Base-by-base conservation (phyloP, 2,329 filamentous ascomycete species). In the Talaromyces sp. region DNA sequence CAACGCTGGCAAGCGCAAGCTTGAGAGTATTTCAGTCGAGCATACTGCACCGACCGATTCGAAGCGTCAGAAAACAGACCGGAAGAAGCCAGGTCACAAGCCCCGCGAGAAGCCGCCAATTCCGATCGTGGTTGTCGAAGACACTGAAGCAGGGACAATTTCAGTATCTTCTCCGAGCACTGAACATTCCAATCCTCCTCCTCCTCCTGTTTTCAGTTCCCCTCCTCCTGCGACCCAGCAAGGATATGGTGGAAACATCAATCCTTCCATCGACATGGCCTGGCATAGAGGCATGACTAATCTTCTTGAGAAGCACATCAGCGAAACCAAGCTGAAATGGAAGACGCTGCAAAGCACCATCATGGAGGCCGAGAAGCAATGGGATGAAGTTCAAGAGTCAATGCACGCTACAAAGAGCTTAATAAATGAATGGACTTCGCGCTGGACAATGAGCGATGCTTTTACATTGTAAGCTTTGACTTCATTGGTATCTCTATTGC, bases 1-100 rank as follows among this genome's bases (percentile, higher is more conserved):
- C 9, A 43, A 39, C n/a, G 61, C 61, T 3, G 61, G 61, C 1
- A 63, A 63, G 13, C 56, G 61, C 17, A 63, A 57, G n/a, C 25
- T 63, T 2, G 27, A 33, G 1, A 27, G 49, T 17, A 17, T 11
- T 27, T 35, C 33, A 2, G 3, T 35, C 25, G 39, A 31, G 17
- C 27, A 25, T 13, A 3, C 37, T n/a, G 17, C 37, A 13, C n/a
- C 22, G 9, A 47, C 25, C 25, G 61, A 9, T 11, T 33, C 25
- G 5, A 39, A 52, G 27, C 60, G 39, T 49, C 43, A 43, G 9
- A 39, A 33, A 17, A 35, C 9, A 25, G 49, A 63, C n/a, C 10
- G 19, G 15, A 63, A 49, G 37, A 63, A 63, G 13, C 61, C 61
- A 9, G 61, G 37, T 3, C 61, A 11, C 8, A 62, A 62, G 27